Base-by-base conservation (phyloP, 1,139 yeast species). In the Diutina catenulata region DNA sequence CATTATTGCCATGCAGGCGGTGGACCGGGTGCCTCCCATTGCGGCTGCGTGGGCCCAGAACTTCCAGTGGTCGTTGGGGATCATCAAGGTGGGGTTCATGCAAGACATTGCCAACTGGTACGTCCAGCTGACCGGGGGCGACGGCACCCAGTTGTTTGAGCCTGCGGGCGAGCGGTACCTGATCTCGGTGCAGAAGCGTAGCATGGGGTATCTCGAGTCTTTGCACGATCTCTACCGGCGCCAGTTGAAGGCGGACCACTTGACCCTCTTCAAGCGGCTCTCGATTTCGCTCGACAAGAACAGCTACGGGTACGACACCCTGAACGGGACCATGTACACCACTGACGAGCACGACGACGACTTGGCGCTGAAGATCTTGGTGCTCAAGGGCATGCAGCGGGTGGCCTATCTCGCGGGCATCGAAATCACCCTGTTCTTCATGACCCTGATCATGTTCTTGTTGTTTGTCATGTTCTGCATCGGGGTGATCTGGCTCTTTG, bases 11-110 rank as follows among this genome's bases (percentile, higher is more conserved):
- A 87, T 91, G 95, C 81, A 88, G 91, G 96, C 94, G 37, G 97
- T 91, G 28, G 74, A 87, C 18, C 68, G 77, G 44, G 83, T 86
- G 21, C 98, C 98, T 6, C 98, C 98, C 5, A 86, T 91, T 47
- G 97, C 97, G 9, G 91, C 95, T 2, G 93, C 97, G 3, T 91
- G 99, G 99, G 80, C 94, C 27, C 95, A 91, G 57, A 91, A 91
- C 62, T 91, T 91, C 65, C 79, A 78, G 61, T 91, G 98, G 98
- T 79, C 96, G 4, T 70, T 91, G 70, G 98, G 98, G 40, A 77
- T 91, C 45, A 84, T 93, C 49, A 69, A 72, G 41, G 76, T 77
- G 10, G 62, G 63, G n/a, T 86, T 88, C 52, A 82, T 91, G 74
- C 98, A 91, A 58, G 57, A 66, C 38, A 83, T 88, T 42, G 80